A percentile compares a stretch with the other conserved stretches of the same genome.
phyloP scores from a whole-genome alignment of 495 filamentous ascomycete species.

The Penicillium roqueforti region DNA sequence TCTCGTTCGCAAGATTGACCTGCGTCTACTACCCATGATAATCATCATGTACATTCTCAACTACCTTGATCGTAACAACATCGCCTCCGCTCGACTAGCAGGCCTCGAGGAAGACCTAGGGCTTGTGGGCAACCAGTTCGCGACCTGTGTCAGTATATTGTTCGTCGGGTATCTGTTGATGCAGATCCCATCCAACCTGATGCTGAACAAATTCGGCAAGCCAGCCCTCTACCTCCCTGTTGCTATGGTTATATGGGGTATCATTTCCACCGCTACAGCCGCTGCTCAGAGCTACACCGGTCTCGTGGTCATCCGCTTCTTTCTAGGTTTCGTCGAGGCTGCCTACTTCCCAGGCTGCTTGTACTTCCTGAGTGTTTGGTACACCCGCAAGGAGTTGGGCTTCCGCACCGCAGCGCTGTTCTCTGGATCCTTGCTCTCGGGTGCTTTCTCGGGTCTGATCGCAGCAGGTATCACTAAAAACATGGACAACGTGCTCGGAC shows the following conservation, averaged over 20 bases:
- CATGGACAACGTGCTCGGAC: conserved; percentile 40
- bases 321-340: conserved; percentile 62
- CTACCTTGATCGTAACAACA: conserved; percentile 70
- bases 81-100: conserved; percentile 48
- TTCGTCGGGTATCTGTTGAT: conserved; percentile 66
- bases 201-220: conserved; percentile 47
- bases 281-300: conserved; percentile 55
- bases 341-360: conserved; percentile 49
- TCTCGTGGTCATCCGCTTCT: conserved; percentile 63
- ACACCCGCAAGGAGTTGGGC: conserved; percentile 48
- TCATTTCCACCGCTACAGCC: conserved; percentile 62
- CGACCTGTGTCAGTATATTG: conserved; percentile 60
- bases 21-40: conserved; percentile 56
- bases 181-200: conserved; percentile 45
- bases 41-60: conserved; percentile 77
- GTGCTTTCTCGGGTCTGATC: conserved; percentile 66
- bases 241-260: conserved; percentile 67
- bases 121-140: conserved; percentile 46
- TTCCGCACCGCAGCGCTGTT: conserved; percentile 48
- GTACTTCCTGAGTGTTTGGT: conserved; percentile 49
- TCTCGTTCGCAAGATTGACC: conserved; percentile 61
- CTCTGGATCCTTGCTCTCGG: conserved; percentile 49
- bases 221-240: conserved; percentile 62
- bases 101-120: conserved; percentile 50
- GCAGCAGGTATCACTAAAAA: conserved; percentile 43